Conservation (phyloP, 2,329 filamentous ascomycete genomes). For the Aspergillus sp. region DNA sequence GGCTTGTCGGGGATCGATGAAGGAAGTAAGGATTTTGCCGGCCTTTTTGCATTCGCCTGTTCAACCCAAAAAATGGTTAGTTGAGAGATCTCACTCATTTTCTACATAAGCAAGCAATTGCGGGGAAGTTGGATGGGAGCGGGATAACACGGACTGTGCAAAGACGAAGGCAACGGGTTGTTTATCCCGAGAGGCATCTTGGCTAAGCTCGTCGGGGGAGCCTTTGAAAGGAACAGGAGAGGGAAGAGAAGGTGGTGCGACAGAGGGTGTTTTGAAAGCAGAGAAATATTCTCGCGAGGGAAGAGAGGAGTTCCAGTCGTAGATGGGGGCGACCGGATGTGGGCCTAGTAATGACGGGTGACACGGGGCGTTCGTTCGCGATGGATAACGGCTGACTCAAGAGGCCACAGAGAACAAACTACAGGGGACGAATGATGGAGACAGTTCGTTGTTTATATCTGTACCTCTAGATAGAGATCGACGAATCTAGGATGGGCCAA, state of each 20-base stretch:
- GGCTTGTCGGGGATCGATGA: slow-evolving; percentile 86
- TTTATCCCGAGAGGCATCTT: slow-evolving; percentile 43
- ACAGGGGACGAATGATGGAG: no score
- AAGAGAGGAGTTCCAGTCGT: slow-evolving; percentile 6
- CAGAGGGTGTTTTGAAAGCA: background rate
- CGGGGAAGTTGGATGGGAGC: slow-evolving; percentile 22
- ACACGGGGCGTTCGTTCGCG: no score
- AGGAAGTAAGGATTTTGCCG: slow-evolving; percentile 89
- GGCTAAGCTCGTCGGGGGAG: slow-evolving; percentile 10
- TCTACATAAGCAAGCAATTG: slow-evolving; percentile 11
- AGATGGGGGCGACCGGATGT: slow-evolving; percentile 19
- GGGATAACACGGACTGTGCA: slow-evolving; percentile 38
- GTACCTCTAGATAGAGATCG: no score
- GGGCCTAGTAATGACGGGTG: slow-evolving; percentile 8
- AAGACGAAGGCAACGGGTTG: slow-evolving; percentile 45
- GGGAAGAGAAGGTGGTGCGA: slow-evolving; percentile 4
- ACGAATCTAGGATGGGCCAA: no score
- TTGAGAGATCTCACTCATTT: slow-evolving; percentile 10
- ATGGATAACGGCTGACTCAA: slow-evolving; percentile 13
- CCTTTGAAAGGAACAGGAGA: background rate
- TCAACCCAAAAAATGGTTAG: slow-evolving; percentile 24
- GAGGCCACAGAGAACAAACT: no score
- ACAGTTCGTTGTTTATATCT: no score
- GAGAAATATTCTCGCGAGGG: slow-evolving; percentile 1
- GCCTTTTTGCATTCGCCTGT: slow-evolving; percentile 96